phyloP scores from a whole-genome alignment of 2,329 filamentous ascomycete genomes.

The Pseudogymnoascus sp. region DNA sequence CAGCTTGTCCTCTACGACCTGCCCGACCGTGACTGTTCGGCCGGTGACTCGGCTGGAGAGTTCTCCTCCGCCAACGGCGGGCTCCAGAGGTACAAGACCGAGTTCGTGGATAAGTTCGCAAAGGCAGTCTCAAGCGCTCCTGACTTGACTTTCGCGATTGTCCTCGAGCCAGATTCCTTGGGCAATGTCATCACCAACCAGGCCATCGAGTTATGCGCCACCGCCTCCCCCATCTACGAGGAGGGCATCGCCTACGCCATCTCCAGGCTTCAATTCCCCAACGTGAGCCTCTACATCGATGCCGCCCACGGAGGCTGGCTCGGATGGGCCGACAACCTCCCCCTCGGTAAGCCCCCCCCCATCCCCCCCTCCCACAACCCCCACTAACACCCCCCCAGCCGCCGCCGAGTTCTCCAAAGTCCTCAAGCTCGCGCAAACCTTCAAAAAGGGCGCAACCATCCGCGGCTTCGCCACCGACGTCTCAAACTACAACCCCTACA shows the following conservation, averaged over 20 bases:
- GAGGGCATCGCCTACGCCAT: constrained; percentile 38
- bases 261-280: constrained; percentile 30
- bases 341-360: constrained; percentile 25
- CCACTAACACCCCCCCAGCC: constrained; percentile 21
- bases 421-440: constrained; percentile 27
- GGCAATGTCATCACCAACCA: constrained; percentile 37
- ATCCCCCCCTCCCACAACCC: not conserved
- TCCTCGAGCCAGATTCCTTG: constrained; percentile 39
- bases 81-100: constrained; percentile 34
- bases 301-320: constrained; percentile 38
- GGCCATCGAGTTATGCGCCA: constrained; percentile 31
- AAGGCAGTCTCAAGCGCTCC: constrained; percentile 31
- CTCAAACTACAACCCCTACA: constrained; percentile 37
- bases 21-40: constrained; percentile 39
- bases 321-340: constrained; percentile 35
- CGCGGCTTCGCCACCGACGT: constrained; percentile 39
- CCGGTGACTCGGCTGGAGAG: constrained; percentile 36
- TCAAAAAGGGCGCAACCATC: constrained; percentile 18
- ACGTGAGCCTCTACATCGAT: constrained; percentile 36
- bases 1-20: constrained; percentile 39
- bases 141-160: constrained; percentile 36
- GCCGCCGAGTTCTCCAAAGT: constrained; percentile 36
- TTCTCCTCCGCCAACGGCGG: constrained; percentile 31
- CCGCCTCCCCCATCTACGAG: constrained; percentile 33
- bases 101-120: constrained; percentile 34